phyloP scores from a whole-genome alignment of 208 protist species.

The Acanthamoeba culbertsoni region DNA sequence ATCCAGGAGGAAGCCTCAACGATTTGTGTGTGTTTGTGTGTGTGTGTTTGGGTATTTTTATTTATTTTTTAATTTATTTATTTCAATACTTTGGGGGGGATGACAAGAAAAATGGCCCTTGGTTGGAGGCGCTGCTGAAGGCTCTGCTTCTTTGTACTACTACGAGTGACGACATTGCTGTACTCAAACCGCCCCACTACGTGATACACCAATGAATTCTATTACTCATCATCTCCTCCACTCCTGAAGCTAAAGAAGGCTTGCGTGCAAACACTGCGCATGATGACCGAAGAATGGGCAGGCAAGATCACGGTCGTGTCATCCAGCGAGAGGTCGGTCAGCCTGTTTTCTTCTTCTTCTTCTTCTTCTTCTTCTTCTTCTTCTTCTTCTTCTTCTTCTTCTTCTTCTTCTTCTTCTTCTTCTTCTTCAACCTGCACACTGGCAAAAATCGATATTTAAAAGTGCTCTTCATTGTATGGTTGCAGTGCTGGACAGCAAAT shows the following conservation, averaged over 20 bases:
- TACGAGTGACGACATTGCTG: not conserved
- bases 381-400: not conserved
- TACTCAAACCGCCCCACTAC: not conserved
- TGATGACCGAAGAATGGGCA: not conserved
- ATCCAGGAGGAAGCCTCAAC: too few species aligned
- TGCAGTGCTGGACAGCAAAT: not conserved
- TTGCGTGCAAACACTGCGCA: not conserved
- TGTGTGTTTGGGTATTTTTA: too few species aligned
- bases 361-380: not conserved
- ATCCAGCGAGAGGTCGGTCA: not conserved
- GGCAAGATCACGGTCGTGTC: slow-evolving; percentile 5
- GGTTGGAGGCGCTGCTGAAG: not conserved
- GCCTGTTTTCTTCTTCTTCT: not conserved
- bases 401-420: not conserved
- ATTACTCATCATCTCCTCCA: not conserved
- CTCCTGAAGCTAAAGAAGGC: not conserved
- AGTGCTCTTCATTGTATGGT: too few species aligned
- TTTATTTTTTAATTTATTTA: not conserved
- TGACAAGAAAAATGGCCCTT: not conserved
- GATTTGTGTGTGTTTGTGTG: too few species aligned
- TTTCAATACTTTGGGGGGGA: not conserved
- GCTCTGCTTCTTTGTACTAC: not conserved
- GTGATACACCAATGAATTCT: not conserved
- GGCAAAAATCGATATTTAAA: too few species aligned
- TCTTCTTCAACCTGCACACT: too few species aligned